Conservation (phyloP, 2,329 filamentous ascomycete species). For the Monilinia fructigena region DNA sequence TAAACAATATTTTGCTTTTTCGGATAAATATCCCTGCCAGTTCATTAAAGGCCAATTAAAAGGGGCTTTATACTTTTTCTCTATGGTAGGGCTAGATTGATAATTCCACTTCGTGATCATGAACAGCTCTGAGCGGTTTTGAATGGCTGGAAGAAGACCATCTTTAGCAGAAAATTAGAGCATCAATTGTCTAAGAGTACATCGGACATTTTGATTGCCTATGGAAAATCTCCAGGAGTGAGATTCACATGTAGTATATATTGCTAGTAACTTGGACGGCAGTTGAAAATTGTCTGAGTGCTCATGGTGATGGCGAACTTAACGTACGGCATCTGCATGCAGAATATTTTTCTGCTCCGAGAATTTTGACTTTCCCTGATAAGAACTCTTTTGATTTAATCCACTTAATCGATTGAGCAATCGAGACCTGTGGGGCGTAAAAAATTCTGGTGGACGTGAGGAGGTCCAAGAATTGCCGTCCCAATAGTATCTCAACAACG, state of each 20-base stretch:
- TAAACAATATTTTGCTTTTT: not conserved
- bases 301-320: not conserved
- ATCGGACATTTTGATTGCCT: too few species aligned
- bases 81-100: conserved; percentile 1
- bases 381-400: not conserved
- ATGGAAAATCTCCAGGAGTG: too few species aligned
- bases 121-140: not conserved
- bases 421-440: not conserved
- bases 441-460: not conserved
- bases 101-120: not conserved
- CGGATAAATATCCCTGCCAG: not conserved
- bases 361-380: not conserved
- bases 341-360: not conserved
- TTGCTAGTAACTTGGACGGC: not conserved
- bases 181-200: too few species aligned
- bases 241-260: too few species aligned
- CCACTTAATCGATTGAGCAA: not conserved
- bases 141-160: too few species aligned
- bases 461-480: not conserved
- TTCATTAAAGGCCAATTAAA: too few species aligned
- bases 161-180: too few species aligned
- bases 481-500: not conserved
- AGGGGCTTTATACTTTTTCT: not conserved
- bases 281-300: not conserved
- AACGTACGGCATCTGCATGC: not conserved